Evolutionary conservation across 257 asterid genomes (phyloP), one percentile per base, ranked within the genome.

Genomic region (Pogostemon cablin): DNA sequence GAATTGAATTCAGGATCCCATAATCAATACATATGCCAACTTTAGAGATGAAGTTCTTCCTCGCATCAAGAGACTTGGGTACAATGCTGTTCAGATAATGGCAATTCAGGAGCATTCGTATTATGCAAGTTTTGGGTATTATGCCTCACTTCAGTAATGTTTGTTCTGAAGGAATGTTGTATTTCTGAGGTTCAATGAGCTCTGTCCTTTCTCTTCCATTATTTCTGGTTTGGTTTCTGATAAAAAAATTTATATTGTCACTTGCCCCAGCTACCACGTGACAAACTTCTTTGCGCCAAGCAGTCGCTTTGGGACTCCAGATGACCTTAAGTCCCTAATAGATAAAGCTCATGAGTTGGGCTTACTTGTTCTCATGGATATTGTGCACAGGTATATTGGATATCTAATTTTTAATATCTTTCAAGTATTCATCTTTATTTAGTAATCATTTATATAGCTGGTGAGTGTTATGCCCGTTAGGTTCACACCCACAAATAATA

Each of bases 21-120:
- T 85, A 60, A 92, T 89, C 78, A 95, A 85, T 81, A 88, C 98
- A 43, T 95, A 91, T 67, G 90, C 83, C 77, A 88, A 91, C 80
- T 91, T 95, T 81, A 80, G 98, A 76, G 99, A 95, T 62, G 96
- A 95, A 46, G 93, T 95, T 52, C 99, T 95, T 62, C 99, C 98
- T 57, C 99, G 99, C 39, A 91, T 95, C 79, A 95, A 95, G 88
- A 82, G 67, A 80, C 96, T 95, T 75, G 99, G 99, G 44, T 95
- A 95, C 70, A 95, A 95, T 80, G 99, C 98, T 54, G 96, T 95
- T 83, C 99, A 95, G 83, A 85, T 95, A 58, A 95, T 95, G 99
- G 99, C 99, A 70, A 95, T 95, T 79, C 99, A 91, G 84, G 99
- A 95, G 91, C 99, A 95, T 81, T 89, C 99, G 42, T 95, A 95